phyloP scores from a whole-genome alignment of 495 filamentous ascomycete genomes.

The Penicillium angulare region DNA sequence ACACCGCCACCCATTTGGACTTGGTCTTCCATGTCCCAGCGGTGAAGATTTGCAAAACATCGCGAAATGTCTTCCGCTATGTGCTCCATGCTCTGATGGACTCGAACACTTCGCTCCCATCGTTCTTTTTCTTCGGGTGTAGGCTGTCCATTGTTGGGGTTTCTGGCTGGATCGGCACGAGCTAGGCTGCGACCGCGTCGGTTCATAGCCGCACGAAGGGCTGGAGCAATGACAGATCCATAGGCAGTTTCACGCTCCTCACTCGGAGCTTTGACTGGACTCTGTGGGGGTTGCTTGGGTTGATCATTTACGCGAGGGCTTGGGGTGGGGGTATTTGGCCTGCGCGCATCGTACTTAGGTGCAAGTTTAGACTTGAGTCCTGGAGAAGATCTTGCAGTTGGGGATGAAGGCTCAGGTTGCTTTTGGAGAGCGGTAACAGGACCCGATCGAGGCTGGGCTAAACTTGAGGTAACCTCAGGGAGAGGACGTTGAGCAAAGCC shows the following conservation, averaged over 20 bases:
- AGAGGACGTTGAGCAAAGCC: conserved; percentile 11
- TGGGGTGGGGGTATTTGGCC: conserved; percentile 7
- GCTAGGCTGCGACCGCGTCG: conserved; percentile 55
- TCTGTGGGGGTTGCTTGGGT: neutral
- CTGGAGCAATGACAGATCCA: conserved; percentile 77
- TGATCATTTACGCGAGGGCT: conserved; percentile 3
- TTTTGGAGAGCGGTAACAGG: conserved; percentile 3
- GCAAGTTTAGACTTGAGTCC: conserved; percentile 28
- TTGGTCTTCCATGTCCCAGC: conserved; percentile 74
- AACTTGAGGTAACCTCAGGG: conserved; percentile 5
- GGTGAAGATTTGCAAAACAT: conserved; percentile 83
- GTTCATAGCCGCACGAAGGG: conserved; percentile 81
- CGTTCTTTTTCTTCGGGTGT: conserved; percentile 33
- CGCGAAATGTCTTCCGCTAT: conserved; percentile 73
- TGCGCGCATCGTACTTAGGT: conserved; percentile 14
- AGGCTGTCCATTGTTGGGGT: conserved; percentile 4
- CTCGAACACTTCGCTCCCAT: conserved; percentile 58
- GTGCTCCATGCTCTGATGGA: conserved; percentile 77
- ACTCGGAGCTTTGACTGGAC: neutral
- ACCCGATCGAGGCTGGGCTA: neutral
- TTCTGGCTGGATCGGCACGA: conserved; percentile 18
- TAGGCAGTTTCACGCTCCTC: conserved; percentile 19
- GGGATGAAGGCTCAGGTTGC: conserved; percentile 6
- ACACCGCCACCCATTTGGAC: conserved; percentile 92
- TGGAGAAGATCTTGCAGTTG: conserved; percentile 6